Evolutionary conservation across 129 eudicot genomes (phyloP).

Genomic region (Saposhnikovia divaricata): DNA sequence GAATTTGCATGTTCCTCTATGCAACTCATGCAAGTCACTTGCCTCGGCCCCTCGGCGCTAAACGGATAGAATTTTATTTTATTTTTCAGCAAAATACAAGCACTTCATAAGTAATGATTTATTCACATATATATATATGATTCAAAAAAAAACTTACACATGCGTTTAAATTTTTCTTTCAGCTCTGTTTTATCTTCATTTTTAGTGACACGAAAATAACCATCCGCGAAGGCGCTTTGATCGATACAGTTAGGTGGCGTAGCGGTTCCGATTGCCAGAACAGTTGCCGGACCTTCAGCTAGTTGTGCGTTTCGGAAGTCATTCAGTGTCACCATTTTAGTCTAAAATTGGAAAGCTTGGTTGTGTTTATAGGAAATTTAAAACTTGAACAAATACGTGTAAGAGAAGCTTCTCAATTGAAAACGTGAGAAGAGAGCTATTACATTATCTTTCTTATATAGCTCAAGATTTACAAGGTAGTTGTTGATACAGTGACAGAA

Average conservation of each 20-base stretch:
- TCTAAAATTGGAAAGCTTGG: neutral
- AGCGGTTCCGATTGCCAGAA: constrained; percentile 19
- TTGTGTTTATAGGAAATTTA: too few relatives aligned
- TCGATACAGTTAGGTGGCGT: neutral
- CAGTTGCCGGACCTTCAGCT: constrained; percentile 21
- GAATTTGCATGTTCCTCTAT: neutral
- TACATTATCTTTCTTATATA: too few relatives aligned
- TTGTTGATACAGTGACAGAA: too few relatives aligned
- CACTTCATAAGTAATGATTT: neutral
- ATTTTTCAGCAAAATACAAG: too few relatives aligned
- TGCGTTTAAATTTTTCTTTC: neutral
- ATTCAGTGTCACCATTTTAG: constrained; percentile 40
- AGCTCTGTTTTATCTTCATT: neutral
- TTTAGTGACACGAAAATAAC: neutral
- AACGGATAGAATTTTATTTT: too few relatives aligned
- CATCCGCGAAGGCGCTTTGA: neutral
- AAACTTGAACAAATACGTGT: too few relatives aligned
- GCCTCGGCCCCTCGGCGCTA: too few relatives aligned
- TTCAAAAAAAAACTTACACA: neutral
- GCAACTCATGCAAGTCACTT: neutral
- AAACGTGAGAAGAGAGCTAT: too few relatives aligned
- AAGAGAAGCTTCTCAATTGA: too few relatives aligned
- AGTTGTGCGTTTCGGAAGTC: constrained; percentile 47
- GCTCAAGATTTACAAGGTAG: too few relatives aligned
- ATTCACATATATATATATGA: neutral